Evolutionary conservation across 495 filamentous ascomycete species (phyloP).

Genomic region (Chaetomium tenue): DNA sequence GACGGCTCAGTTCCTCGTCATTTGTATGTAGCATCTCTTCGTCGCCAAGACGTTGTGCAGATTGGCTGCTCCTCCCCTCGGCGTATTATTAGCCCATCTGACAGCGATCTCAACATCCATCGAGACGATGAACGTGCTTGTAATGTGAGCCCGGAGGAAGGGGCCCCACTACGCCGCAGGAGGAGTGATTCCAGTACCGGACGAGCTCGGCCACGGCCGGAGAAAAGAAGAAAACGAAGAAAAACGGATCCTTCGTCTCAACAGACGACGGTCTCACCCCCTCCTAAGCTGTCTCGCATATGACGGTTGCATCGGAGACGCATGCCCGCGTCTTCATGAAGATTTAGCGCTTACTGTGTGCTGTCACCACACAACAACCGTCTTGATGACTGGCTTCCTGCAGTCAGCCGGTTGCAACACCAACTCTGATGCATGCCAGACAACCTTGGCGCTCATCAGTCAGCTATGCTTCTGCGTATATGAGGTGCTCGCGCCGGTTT

Average conservation of each 20-base stretch:
- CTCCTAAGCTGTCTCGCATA: not conserved
- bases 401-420: constrained; percentile 10
- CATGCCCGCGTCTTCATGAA: not conserved
- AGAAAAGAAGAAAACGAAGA: no score
- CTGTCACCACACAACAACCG: constrained; percentile 14
- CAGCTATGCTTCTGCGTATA: no score
- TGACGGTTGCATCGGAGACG: constrained; percentile 6
- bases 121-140: no score
- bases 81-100: constrained; percentile 11
- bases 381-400: constrained; percentile 1
- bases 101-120: not conserved
- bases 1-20: not conserved
- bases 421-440: not conserved
- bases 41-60: constrained; percentile 2
- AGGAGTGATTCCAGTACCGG: no score
- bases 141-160: not conserved
- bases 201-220: no score
- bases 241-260: no score
- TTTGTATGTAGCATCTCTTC: not conserved
- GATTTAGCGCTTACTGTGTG: constrained; percentile 16
- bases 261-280: not conserved
- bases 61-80: not conserved
- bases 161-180: not conserved
- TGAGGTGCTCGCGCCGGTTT: no score
- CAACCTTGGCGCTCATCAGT: no score